Evolutionary conservation across 129 eudicot genomes (phyloP).

Genomic region (Helianthus tuberosus): DNA sequence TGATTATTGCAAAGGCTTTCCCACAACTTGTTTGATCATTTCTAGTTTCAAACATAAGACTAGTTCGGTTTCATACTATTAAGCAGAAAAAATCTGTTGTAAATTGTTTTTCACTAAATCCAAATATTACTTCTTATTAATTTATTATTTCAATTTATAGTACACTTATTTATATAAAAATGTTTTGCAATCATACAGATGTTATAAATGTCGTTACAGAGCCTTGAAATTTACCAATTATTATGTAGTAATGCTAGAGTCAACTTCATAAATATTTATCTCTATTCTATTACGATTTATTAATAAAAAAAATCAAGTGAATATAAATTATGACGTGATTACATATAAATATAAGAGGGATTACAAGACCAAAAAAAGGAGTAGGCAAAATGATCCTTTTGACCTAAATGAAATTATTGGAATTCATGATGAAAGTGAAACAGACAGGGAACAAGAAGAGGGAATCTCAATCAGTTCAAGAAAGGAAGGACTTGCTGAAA

Average conservation of each 20-base stretch:
- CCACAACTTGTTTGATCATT: constrained; percentile 8
- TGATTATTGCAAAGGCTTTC: constrained; percentile 25
- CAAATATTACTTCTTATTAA: background rate
- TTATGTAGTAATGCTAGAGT: background rate
- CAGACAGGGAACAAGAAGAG: no score
- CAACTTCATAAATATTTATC: background rate
- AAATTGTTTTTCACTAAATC: background rate
- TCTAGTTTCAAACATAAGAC: constrained; percentile 5
- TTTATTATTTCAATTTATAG: background rate
- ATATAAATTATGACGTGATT: background rate
- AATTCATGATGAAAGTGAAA: no score
- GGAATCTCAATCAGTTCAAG: no score
- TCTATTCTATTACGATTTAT: background rate
- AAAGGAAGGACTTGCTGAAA: no score
- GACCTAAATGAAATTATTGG: no score
- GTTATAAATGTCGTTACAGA: background rate
- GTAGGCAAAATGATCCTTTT: no score
- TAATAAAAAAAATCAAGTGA: background rate
- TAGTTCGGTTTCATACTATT: constrained; percentile 8
- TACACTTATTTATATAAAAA: background rate
- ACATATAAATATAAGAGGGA: no score
- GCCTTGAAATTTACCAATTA: background rate
- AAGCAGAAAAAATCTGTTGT: background rate
- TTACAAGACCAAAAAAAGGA: no score
- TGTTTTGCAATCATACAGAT: background rate